phyloP scores from a whole-genome alignment of 2,329 filamentous ascomycete species.

The Aspergillus sp. region DNA sequence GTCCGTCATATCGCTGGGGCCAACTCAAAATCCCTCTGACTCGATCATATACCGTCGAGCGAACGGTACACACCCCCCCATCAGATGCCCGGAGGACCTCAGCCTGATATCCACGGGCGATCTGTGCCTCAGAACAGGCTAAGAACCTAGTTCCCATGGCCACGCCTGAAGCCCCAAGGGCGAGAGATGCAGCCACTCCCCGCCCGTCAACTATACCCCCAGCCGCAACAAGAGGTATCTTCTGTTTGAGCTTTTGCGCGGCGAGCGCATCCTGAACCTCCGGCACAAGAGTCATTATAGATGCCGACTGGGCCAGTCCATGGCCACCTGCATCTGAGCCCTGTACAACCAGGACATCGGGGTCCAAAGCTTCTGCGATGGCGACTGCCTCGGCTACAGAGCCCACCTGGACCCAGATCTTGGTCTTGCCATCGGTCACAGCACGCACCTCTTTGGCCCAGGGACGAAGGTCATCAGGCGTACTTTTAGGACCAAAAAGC shows the following conservation, averaged over 20 bases:
- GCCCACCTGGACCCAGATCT: constrained; percentile 57
- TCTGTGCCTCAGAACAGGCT: constrained; percentile 50
- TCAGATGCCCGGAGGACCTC: constrained; percentile 52
- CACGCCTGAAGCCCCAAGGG: constrained; percentile 54
- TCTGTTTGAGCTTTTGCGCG: constrained; percentile 16
- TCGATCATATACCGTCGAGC: constrained; percentile 55
- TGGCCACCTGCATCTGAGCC: constrained; percentile 58
- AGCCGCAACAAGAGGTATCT: constrained; percentile 51
- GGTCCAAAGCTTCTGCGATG: constrained; percentile 34
- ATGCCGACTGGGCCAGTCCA: constrained; percentile 46
- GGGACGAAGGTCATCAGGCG: constrained; percentile 26
- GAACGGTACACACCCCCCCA: constrained; percentile 52
- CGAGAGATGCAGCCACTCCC: constrained; percentile 51
- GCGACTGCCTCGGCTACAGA: constrained; percentile 49
- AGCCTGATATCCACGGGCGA: constrained; percentile 51
- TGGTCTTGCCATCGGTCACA: constrained; percentile 37
- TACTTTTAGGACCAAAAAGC: constrained; percentile 38
- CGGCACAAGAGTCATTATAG: constrained; percentile 52
- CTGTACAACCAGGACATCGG: constrained; percentile 55
- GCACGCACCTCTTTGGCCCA: constrained; percentile 42
- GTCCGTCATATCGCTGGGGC: constrained; percentile 58
- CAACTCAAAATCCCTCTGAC: constrained; percentile 58
- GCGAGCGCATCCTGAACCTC: constrained; percentile 48
- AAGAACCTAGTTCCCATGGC: constrained; percentile 67
- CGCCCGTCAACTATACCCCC: constrained; percentile 56